Base-by-base conservation (phyloP, 495 filamentous ascomycete genomes). In the Staphylotrichum tortipilum region DNA sequence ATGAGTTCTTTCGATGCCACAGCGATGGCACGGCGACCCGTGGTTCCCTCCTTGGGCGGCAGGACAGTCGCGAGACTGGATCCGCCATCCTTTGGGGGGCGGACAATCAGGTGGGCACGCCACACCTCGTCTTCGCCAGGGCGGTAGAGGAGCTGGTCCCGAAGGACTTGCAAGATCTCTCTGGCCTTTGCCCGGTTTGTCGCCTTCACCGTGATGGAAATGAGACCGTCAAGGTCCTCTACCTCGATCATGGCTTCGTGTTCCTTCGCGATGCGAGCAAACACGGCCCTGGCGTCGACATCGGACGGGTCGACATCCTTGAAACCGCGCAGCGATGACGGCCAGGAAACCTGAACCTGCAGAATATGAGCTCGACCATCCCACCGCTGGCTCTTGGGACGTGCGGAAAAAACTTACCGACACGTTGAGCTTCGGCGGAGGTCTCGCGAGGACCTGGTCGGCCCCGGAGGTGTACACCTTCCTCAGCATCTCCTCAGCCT, bases 221-320 rank as follows among this genome's bases (percentile, higher is more conserved):
- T 29, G 14, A 34, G 23, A 2, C 33, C 7, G 9, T 39, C 50
- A 9, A 7, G 2, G 1, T 50, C 49, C 6, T 33, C 31, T 9
- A 28, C 26, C 21, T 53, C 21, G 12, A 63, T 54, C 26, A n/a
- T 33, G 5, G 56, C 50, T 7, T 41, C 11, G 7, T 48, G 48
- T 2, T 51, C 33, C 0, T 12, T 5, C 12, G 49, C 45, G 11
- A 64, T 55, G 14, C 56, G 56, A 7, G 35, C 9, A 28, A 64
- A 7, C 1, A 53, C 9, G 1, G 37, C 33, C 29, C 35, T 35
- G 36, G 50, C 23, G n/a, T 56, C 50, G 17, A 37, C 29, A 28
- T 60, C 52, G 19, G 37, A 22, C 0, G 45, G 48, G 38, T 63
- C 55, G 28, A 57, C 12, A 18, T 53, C 44, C 17, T 50, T 51